phyloP scores from a whole-genome alignment of 805 yeast genomes.

The Schwanniomyces occidentalis region DNA sequence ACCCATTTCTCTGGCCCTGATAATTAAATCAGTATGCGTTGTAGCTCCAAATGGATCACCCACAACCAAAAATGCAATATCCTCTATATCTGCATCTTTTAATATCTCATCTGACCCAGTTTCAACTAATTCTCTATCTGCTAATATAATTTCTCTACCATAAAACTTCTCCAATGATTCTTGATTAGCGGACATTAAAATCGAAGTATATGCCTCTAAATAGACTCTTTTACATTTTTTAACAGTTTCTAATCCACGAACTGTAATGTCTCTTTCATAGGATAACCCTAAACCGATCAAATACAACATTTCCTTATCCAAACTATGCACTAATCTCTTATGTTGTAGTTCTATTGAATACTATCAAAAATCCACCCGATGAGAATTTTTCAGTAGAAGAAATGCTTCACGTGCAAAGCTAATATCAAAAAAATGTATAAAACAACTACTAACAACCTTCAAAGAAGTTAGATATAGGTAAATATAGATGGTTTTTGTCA shows the following conservation, averaged over 20 bases:
- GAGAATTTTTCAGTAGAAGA: too few relatives aligned
- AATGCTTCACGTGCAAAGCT: too few relatives aligned
- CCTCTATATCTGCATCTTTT: constrained; percentile 73
- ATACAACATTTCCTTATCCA: constrained; percentile 83
- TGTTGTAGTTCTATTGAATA: too few relatives aligned
- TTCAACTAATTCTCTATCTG: constrained; percentile 95
- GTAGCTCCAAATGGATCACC: constrained; percentile 99
- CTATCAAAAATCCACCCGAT: too few relatives aligned
- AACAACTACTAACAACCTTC: too few relatives aligned
- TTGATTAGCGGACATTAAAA: constrained; percentile 87
- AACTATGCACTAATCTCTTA: too few relatives aligned
- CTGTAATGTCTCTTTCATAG: constrained; percentile 86
- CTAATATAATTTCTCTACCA: constrained; percentile 80
- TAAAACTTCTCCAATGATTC: constrained; percentile 76
- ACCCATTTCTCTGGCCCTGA: constrained; percentile 83
- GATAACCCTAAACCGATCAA: constrained; percentile 91
- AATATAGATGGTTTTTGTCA: background rate
- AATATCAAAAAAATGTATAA: too few relatives aligned
- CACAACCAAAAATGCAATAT: constrained; percentile 91
- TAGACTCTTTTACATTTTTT: constrained; percentile 86
- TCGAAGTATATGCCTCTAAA: constrained; percentile 92
- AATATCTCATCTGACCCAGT: constrained; percentile 82
- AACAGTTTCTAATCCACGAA: constrained; percentile 86
- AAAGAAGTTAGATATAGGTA: too few relatives aligned
- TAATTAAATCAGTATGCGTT: constrained; percentile 91